Evolutionary conservation across 441 rosid genomes (phyloP), one percentile per base, ranked within the genome.

Genomic region (Daphne laureola): DNA sequence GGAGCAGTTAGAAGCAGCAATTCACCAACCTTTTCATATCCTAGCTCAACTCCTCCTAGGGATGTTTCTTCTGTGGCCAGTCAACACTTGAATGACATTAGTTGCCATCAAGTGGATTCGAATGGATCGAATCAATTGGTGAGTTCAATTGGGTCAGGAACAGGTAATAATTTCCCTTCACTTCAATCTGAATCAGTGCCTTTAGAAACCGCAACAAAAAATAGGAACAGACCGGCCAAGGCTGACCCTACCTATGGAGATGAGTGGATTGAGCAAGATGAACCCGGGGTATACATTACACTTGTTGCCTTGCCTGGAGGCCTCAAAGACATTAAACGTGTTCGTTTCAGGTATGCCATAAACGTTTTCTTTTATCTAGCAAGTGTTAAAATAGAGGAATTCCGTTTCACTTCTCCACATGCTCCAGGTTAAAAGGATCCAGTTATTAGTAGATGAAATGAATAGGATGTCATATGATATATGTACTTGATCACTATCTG

Each of bases 261-360:
- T 41, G 81, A 79, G 65, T 76, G 85, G 82, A 81, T 79, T 49
- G 82, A 76, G 64, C 85, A 79, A 69, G 85, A 76, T 58, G 82
- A 79, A 71, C 73, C 82, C 0, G 82, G 85, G 40, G 85, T 79
- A 14, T 79, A 76, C 49, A 71, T 79, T 25, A 76, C 85, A 52
- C 74, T 79, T 43, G 73, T 76, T 63, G 73, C 79, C 36, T 67
- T 79, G 57, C 82, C 82, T 27, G 79, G 78, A 18, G 79, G 82
- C 31, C 63, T 50, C 45, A 79, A 76, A 58, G 82, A 79, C 71
- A 81, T 79, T 41, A 76, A 79, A 65, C 79, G 82, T 47, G 85
- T 79, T 26, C 85, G 78, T 49, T 79, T 79, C 81, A 79, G 82
- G 85, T 79, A 69, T 56, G 51, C 57, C 55, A 60, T 57, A 58